A percentile compares a stretch with the other conserved stretches of the same genome.
Evolutionary conservation across 108 stramenopile genomes (phyloP).

Genomic region (Fistulifera solaris): DNA sequence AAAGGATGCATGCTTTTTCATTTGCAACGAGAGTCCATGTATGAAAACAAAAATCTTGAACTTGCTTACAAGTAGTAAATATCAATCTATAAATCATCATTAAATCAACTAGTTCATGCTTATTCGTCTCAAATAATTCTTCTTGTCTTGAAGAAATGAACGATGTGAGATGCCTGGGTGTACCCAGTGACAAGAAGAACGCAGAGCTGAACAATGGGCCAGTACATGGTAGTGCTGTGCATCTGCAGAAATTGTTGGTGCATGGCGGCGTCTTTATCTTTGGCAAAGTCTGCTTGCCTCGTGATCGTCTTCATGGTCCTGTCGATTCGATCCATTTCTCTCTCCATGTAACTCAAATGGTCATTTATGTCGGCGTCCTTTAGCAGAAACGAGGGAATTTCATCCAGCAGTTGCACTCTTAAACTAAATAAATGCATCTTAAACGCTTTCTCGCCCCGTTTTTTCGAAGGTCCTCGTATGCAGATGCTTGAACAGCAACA

Average conservation of each 20-base stretch:
- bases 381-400: constrained; percentile 8
- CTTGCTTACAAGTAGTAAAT: too few relatives aligned
- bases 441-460: constrained; percentile 1
- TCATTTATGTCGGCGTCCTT: constrained; percentile 19
- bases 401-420: constrained; percentile 12
- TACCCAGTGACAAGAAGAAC: constrained; percentile 72
- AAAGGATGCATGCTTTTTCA: too few relatives aligned
- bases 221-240: constrained; percentile 69
- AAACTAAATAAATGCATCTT: constrained; percentile 16
- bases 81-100: too few relatives aligned
- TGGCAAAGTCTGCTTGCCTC: constrained; percentile 59
- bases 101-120: background rate
- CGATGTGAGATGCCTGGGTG: constrained; percentile 76
- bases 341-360: constrained; percentile 64
- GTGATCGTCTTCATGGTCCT: constrained; percentile 50
- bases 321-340: constrained; percentile 36
- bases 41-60: too few relatives aligned
- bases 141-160: constrained; percentile 63
- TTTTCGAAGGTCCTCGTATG: constrained; percentile 17
- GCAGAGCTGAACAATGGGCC: constrained; percentile 77
- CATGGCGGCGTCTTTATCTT: constrained; percentile 62
- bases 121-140: constrained; percentile 47
- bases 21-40: too few relatives aligned
- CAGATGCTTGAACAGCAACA: constrained; percentile 15
- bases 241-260: constrained; percentile 66